Evolutionary conservation across 73 alveolate species (phyloP).

Genomic region (Paraurostyla sp.): DNA sequence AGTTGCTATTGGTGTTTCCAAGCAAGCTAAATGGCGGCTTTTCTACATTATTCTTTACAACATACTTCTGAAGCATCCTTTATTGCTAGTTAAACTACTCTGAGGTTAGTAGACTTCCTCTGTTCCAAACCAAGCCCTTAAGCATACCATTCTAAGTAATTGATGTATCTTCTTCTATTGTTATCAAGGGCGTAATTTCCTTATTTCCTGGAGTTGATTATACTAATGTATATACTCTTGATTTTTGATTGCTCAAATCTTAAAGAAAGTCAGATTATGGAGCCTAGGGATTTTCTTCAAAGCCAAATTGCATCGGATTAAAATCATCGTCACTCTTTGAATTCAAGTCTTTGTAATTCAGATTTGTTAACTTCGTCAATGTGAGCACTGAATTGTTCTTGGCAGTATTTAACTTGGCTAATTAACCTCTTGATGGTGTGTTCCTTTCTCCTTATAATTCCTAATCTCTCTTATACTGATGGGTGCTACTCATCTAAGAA

Average conservation of each 20-base stretch:
- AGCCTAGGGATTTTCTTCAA: conserved; percentile 7
- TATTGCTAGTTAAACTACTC: background rate
- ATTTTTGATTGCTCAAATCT: background rate
- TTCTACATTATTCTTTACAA: background rate
- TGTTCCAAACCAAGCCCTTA: conserved; percentile 46
- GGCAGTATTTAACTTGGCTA: background rate
- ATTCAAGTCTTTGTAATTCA: conserved; percentile 21
- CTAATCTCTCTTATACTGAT: background rate
- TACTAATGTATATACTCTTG: background rate
- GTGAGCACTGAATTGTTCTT: conserved; percentile 6
- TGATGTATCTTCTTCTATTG: background rate
- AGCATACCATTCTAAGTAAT: conserved; percentile 30
- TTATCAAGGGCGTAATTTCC: background rate
- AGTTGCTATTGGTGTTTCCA: too few species aligned
- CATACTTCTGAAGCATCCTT: background rate
- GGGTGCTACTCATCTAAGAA: background rate
- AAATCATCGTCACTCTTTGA: conserved; percentile 27
- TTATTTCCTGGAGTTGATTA: background rate
- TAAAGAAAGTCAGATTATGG: background rate
- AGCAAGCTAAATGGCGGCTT: conserved; percentile 18
- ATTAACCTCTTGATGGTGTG: background rate
- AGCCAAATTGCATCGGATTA: conserved; percentile 25
- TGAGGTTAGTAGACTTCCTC: conserved; percentile 11
- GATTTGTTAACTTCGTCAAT: background rate
- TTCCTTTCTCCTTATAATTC: background rate